Conservation (phyloP, 768 basidiomycete species). For the Vararia minispora region DNA sequence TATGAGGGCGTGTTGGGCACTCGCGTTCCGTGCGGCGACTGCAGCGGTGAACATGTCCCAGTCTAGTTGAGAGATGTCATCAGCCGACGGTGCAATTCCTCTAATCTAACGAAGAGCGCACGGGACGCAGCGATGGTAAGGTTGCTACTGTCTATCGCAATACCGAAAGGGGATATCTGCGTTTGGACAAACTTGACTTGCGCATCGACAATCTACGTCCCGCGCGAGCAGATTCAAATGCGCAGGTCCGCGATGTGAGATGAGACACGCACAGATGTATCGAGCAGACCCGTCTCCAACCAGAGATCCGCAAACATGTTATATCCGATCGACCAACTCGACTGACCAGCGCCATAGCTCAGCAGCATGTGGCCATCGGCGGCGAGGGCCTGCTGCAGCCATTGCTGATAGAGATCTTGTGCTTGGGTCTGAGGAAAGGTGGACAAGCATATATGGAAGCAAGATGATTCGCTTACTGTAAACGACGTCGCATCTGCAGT, state of each 20-base stretch:
- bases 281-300: slow-evolving; percentile 7
- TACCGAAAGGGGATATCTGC: too few species aligned
- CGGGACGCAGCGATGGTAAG: slow-evolving; percentile 3
- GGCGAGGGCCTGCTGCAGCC: slow-evolving; percentile 5
- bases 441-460: too few species aligned
- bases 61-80: slow-evolving; percentile 1
- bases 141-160: slow-evolving; percentile 9
- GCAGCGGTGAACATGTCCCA: slow-evolving; percentile 11
- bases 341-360: slow-evolving; percentile 3
- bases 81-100: too few species aligned
- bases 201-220: slow-evolving; percentile 2
- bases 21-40: too few species aligned
- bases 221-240: too few species aligned
- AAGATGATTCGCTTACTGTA: too few species aligned
- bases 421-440: too few species aligned
- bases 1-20: too few species aligned
- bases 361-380: slow-evolving; percentile 6
- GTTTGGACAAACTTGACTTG: slow-evolving; percentile 7
- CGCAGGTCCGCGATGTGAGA: too few species aligned
- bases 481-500: slow-evolving; percentile 1
- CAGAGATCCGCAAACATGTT: slow-evolving; percentile 11
- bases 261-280: slow-evolving; percentile 4
- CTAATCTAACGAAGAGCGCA: neutral
- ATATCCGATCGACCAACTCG: slow-evolving; percentile 10
- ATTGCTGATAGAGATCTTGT: slow-evolving; percentile 3